Conservation (phyloP, 2,329 filamentous ascomycete genomes). For the Microcera coccophila region DNA sequence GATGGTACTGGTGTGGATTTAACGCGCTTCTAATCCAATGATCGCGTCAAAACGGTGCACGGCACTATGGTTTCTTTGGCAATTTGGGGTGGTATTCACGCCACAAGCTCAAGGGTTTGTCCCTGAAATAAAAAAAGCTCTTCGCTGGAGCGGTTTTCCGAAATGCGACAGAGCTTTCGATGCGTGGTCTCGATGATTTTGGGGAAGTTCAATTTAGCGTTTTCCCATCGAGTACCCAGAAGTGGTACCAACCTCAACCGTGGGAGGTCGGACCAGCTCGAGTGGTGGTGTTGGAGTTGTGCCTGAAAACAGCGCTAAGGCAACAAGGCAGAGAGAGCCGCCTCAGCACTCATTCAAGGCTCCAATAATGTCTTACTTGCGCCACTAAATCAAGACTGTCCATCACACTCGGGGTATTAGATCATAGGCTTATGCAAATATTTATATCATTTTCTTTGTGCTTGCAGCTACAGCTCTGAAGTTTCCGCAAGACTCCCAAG, state of each 20-base stretch:
- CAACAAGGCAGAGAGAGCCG: conserved; percentile 34
- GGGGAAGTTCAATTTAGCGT: conserved; percentile 10
- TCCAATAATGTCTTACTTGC: too few relatives aligned
- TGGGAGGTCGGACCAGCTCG: not conserved
- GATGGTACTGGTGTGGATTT: conserved; percentile 25
- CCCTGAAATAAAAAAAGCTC: not conserved
- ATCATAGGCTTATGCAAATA: too few relatives aligned
- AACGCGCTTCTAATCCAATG: conserved; percentile 26
- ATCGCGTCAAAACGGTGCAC: conserved; percentile 23
- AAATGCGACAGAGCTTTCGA: not conserved
- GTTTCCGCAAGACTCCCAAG: too few relatives aligned
- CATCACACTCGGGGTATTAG: too few relatives aligned
- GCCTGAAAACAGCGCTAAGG: conserved; percentile 29
- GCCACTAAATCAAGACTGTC: too few relatives aligned
- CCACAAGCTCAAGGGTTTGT: too few relatives aligned
- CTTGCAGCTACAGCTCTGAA: too few relatives aligned
- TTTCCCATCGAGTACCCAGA: conserved; percentile 9
- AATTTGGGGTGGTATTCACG: too few relatives aligned
- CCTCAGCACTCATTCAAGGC: too few relatives aligned
- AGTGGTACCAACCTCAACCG: conserved; percentile 21
- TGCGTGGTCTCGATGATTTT: conserved; percentile 5
- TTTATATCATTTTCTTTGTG: too few relatives aligned
- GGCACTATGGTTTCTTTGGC: not conserved
- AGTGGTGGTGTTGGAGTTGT: conserved; percentile 3
- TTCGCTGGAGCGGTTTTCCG: conserved; percentile 2